Base-by-base conservation (phyloP, 371 early-diverging fungal genomes). In the Apophysomyces trapeziformis region DNA sequence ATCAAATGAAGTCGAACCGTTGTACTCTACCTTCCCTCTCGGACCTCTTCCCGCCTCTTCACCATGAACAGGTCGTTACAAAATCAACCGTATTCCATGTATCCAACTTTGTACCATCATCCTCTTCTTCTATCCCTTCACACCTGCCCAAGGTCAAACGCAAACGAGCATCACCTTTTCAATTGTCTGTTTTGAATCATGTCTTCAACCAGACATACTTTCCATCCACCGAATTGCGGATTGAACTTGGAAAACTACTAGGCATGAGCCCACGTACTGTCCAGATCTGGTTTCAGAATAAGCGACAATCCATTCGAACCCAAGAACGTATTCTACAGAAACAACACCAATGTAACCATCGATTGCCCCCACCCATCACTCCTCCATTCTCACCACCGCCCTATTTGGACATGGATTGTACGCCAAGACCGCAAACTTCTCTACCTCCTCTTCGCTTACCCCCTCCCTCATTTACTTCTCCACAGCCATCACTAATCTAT, bases 221-320 rank as follows among this genome's bases (percentile, higher is more conserved):
- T 58, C 86, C 73, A 68, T 85, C 69, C 21, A 89, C 88, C 2
- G 89, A 90, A 57, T 77, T 90, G 68, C 88, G 98, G 41, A 85
- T 86, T 60, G 82, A 88, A 38, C 85, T 98, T 11, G 92, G 91
- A 14, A 82, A 83, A 61, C 87, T 92, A 64, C 85, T 95, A 37
- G 87, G 88, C 44, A 96, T 96, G 95, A 92, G 68, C 50, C 64
- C 65, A 74, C 43, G 79, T 74, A 85, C 89, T 13, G 90, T 95
- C 2, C 93, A 96, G 74, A 91, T 95, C 50, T 95, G 96, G 96
- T 96, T 96, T 75, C 96, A 96, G 73, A 96, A 96, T 80, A 87
- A 92, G 65, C 85, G 96, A 13, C 87, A 86, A 68, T 67, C 74
- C 2, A 59, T 68, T 37, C 64, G 87, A 65, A 60, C 85, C 75